These are phyloP conservation scores for Dryas alaskensis DNA, from an alignment of 306 rosid species.

Conservation along the genomic window DNA sequence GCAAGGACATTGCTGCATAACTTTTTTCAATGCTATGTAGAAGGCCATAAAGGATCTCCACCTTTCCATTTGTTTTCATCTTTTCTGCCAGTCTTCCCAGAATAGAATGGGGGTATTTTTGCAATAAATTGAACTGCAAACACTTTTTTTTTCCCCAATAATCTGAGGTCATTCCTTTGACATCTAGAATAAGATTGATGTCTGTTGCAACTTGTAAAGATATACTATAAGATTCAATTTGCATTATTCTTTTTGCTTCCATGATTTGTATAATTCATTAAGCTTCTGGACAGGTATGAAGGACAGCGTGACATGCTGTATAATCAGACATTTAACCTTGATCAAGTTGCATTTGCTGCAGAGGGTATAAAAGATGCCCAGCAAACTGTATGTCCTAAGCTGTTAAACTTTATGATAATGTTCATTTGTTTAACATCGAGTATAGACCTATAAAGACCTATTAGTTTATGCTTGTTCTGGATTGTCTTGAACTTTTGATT, in stretches of 20 bases:
- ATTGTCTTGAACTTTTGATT: background rate
- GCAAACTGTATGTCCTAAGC: conserved; percentile 70
- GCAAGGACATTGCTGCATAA: background rate
- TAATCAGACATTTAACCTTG: conserved; percentile 95
- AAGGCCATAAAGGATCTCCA: background rate
- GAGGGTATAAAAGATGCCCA: conserved; percentile 97
- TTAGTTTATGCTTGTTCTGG: background rate
- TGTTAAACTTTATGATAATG: background rate
- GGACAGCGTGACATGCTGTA: conserved; percentile 96
- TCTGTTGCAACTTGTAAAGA: conserved; percentile 1
- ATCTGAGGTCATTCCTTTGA: conserved; percentile 8
- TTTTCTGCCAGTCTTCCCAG: no score
- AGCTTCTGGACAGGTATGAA: conserved; percentile 76
- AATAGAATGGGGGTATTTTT: no score
- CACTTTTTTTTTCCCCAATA: background rate
- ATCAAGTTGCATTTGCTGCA: conserved; percentile 91
- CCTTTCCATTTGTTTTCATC: no score
- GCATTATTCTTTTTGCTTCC: background rate
- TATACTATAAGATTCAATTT: background rate
- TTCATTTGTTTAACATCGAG: background rate
- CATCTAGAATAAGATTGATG: conserved; percentile 13
- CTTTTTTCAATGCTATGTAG: background rate
- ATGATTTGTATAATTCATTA: background rate
- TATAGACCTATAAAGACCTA: background rate
- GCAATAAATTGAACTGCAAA: no score